These are phyloP conservation scores for Jasminum sambac DNA, from an alignment of 257 asterid genomes.

Conservation along the genomic window DNA sequence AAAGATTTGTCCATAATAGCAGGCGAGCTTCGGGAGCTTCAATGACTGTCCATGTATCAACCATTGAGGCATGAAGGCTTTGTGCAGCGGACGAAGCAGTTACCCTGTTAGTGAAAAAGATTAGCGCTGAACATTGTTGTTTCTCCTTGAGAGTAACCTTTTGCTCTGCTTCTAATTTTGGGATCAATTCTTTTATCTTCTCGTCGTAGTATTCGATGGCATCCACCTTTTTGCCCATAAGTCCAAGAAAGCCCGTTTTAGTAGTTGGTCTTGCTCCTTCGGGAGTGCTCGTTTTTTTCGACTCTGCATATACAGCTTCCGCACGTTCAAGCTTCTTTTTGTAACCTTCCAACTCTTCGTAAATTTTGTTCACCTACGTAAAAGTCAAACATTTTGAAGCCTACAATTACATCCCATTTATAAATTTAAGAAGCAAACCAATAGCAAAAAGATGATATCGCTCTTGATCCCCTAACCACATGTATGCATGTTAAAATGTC, in stretches of 20 bases:
- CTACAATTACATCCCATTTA: background rate
- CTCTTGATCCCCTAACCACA: too few relatives aligned
- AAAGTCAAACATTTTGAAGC: slow-evolving; percentile 2
- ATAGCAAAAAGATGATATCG: background rate
- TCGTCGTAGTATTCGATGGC: slow-evolving; percentile 69
- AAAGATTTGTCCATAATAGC: slow-evolving; percentile 71
- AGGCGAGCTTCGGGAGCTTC: slow-evolving; percentile 83
- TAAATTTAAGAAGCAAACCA: background rate
- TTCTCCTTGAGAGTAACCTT: slow-evolving; percentile 72
- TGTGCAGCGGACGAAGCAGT: slow-evolving; percentile 88
- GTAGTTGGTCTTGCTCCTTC: slow-evolving; percentile 68
- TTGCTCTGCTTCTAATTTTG: slow-evolving; percentile 67
- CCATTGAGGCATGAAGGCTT: slow-evolving; percentile 67
- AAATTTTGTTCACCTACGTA: slow-evolving; percentile 67
- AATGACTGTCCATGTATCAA: slow-evolving; percentile 73
- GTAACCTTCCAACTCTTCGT: slow-evolving; percentile 68
- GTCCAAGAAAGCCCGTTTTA: slow-evolving; percentile 74
- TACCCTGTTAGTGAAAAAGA: slow-evolving; percentile 71
- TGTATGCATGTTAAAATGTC: too few relatives aligned
- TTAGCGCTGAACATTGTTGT: slow-evolving; percentile 70
- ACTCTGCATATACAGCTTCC: slow-evolving; percentile 56
- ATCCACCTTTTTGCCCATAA: slow-evolving; percentile 74
- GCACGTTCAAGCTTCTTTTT: slow-evolving; percentile 79
- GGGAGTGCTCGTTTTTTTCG: slow-evolving; percentile 52
- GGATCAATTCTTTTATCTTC: slow-evolving; percentile 58